Conservation (phyloP, 495 filamentous ascomycete genomes). For the Staphylotrichum tortipilum region DNA sequence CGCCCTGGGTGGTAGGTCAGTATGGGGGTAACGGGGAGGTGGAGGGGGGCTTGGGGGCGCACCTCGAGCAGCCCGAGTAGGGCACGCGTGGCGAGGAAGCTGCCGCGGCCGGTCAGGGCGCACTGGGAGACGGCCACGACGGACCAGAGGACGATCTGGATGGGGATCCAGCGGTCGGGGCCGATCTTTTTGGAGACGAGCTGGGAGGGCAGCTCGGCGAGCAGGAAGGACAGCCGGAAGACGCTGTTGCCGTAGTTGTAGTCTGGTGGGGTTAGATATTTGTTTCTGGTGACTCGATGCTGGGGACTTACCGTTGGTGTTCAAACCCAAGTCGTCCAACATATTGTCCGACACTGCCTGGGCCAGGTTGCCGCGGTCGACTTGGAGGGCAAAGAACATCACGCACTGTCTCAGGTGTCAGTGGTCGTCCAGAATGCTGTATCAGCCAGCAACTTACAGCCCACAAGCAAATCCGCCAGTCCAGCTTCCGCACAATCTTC, state of each 20-base stretch:
- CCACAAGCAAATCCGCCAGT: background rate
- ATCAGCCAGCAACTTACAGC: too few species aligned
- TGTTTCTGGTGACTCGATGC: too few species aligned
- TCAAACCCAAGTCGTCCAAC: slow-evolving; percentile 25
- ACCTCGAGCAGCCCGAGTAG: slow-evolving; percentile 31
- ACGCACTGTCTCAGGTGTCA: background rate
- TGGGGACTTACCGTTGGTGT: slow-evolving; percentile 1
- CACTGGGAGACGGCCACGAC: slow-evolving; percentile 31
- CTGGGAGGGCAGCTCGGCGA: slow-evolving; percentile 65
- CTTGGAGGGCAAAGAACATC: slow-evolving; percentile 20
- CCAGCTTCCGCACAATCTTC: background rate
- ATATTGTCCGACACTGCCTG: slow-evolving; percentile 31
- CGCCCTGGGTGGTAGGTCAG: slow-evolving; percentile 29
- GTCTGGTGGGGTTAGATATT: background rate
- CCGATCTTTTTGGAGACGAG: slow-evolving; percentile 63
- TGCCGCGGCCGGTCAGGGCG: slow-evolving; percentile 21
- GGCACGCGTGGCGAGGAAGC: slow-evolving; percentile 32
- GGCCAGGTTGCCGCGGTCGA: slow-evolving; percentile 18
- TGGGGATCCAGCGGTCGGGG: slow-evolving; percentile 72
- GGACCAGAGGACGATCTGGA: slow-evolving; percentile 43
- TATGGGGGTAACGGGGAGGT: too few species aligned
- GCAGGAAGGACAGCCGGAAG: slow-evolving; percentile 58
- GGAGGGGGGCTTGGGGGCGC: too few species aligned
- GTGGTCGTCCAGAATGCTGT: too few species aligned
- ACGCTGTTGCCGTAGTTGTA: slow-evolving; percentile 64